These are phyloP conservation scores for Fusarium liriodendri DNA, from an alignment of 2,329 filamentous ascomycete species.

Conservation along the genomic window DNA sequence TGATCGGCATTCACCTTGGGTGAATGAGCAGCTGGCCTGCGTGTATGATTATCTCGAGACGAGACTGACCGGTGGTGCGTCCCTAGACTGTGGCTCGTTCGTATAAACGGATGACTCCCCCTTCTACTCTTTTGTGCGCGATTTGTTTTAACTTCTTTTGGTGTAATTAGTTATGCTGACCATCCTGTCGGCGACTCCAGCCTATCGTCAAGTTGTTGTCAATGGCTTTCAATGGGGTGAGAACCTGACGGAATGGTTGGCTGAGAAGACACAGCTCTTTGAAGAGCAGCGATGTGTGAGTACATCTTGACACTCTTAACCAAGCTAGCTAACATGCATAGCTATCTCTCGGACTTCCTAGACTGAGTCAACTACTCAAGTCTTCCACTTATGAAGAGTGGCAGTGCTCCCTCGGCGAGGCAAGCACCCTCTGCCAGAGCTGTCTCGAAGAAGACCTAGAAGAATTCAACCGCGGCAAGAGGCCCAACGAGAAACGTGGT, in stretches of 20 bases:
- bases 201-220: constrained; percentile 33
- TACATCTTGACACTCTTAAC: not conserved
- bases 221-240: constrained; percentile 33
- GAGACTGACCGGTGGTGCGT: constrained; percentile 32
- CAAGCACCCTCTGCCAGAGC: constrained; percentile 11
- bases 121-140: not conserved
- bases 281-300: constrained; percentile 38
- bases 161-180: constrained; percentile 34
- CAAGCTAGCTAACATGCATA: not conserved
- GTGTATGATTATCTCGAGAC: constrained; percentile 37
- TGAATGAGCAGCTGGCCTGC: constrained; percentile 39
- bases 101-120: not conserved
- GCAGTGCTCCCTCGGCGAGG: constrained; percentile 21
- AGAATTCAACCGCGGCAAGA: constrained; percentile 21
- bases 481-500: not conserved
- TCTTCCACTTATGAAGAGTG: constrained; percentile 33
- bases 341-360: constrained; percentile 33
- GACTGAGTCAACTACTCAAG: constrained; percentile 23
- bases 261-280: constrained; percentile 27
- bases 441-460: constrained; percentile 31
- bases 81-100: not conserved
- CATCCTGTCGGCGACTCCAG: constrained; percentile 32
- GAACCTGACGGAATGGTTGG: constrained; percentile 38
- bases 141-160: constrained; percentile 13
- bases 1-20: constrained; percentile 34